phyloP scores from a whole-genome alignment of 305 asterid species.

The Ruellia speciosa region DNA sequence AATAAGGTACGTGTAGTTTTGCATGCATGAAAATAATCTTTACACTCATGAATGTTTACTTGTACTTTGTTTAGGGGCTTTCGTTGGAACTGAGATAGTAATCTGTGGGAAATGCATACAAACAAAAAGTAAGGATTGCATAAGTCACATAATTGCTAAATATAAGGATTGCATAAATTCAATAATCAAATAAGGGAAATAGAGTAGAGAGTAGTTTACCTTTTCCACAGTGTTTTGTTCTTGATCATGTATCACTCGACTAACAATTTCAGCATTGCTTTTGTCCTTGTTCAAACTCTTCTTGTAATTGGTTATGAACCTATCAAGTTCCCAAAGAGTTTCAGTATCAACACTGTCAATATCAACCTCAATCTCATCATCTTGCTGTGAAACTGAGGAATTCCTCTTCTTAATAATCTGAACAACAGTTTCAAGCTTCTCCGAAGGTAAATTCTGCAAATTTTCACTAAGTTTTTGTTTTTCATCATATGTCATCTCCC shows the following conservation, averaged over 20 bases:
- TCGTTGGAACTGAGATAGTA: slow-evolving; percentile 24
- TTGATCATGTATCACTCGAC: slow-evolving; percentile 23
- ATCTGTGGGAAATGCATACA: too few species aligned
- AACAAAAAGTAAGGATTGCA: too few species aligned
- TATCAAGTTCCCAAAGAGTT: slow-evolving; percentile 75
- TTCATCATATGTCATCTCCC: too few species aligned
- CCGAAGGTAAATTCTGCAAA: slow-evolving; percentile 58
- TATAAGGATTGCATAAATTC: slow-evolving; percentile 2
- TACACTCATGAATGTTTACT: too few species aligned
- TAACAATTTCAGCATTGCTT: slow-evolving; percentile 39
- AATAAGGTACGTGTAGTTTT: too few species aligned
- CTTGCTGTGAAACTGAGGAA: slow-evolving; percentile 47
- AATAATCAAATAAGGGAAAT: slow-evolving; percentile 4
- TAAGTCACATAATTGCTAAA: slow-evolving; percentile 8
- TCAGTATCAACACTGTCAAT: slow-evolving; percentile 60
- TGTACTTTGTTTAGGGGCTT: slow-evolving; percentile 34
- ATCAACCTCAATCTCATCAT: slow-evolving; percentile 69
- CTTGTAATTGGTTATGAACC: slow-evolving; percentile 58
- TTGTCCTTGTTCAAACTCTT: slow-evolving; percentile 60
- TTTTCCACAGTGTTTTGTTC: slow-evolving; percentile 28
- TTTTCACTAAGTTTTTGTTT: slow-evolving; percentile 50
- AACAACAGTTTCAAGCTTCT: slow-evolving; percentile 60
- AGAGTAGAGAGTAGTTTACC: slow-evolving; percentile 27
- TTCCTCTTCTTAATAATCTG: slow-evolving; percentile 63
- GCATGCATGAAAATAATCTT: slow-evolving; percentile 12